Evolutionary conservation across 306 rosid genomes (phyloP).

Genomic region (Prosopis cineraria): DNA sequence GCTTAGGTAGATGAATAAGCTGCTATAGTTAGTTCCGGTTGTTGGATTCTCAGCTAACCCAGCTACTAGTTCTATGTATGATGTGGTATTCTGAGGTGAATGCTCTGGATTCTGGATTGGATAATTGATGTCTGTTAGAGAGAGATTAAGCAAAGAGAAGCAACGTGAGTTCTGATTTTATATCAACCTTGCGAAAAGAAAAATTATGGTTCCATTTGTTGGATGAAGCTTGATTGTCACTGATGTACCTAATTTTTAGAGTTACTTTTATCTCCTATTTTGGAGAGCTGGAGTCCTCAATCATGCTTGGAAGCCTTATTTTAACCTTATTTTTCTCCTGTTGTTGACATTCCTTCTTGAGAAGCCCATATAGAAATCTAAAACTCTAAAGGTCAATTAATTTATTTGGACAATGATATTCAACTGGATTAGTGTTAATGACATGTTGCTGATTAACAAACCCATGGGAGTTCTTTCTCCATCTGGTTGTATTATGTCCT

Average conservation of each 20-base stretch:
- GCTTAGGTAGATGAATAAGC: neutral
- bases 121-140: slow-evolving; percentile 1
- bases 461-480: neutral
- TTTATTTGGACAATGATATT: neutral
- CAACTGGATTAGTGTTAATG: neutral
- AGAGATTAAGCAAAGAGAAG: neutral
- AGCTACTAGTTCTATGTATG: neutral
- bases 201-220: neutral
- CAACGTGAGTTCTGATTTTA: neutral
- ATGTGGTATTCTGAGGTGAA: slow-evolving; percentile 2
- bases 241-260: neutral
- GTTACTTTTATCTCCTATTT: neutral
- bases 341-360: neutral
- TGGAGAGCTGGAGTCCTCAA: neutral
- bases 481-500: neutral
- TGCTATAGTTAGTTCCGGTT: slow-evolving; percentile 1
- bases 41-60: slow-evolving; percentile 6
- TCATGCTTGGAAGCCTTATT: neutral
- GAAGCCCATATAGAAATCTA: neutral
- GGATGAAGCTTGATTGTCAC: neutral
- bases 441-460: neutral
- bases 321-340: neutral
- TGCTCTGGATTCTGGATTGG: slow-evolving; percentile 23
- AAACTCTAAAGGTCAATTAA: neutral
- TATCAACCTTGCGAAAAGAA: neutral